Percentiles rank a stretch among this genome's conserved stretches.
Evolutionary conservation across 73 alveolate species (phyloP).

Genomic region (Halteria grandinella): DNA sequence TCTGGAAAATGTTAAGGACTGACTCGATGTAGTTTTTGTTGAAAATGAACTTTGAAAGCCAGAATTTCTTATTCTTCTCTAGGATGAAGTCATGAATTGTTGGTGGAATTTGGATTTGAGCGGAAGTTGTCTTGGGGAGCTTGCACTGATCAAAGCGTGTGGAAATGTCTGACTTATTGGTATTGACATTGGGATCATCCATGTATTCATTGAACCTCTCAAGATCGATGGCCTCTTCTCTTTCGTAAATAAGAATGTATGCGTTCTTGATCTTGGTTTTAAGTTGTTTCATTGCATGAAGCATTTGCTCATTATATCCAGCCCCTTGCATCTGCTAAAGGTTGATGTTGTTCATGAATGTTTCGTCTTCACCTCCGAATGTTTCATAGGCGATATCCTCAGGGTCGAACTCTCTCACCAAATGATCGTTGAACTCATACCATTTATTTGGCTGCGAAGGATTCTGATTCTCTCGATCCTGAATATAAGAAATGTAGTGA

Average conservation of each 20-base stretch:
- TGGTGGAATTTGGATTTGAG: slow-evolving; percentile 24
- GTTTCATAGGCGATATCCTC: slow-evolving; percentile 72
- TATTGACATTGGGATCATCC: slow-evolving; percentile 35
- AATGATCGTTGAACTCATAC: slow-evolving; percentile 84
- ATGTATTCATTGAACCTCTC: slow-evolving; percentile 51
- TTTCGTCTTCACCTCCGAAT: slow-evolving; percentile 82
- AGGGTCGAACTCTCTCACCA: slow-evolving; percentile 75
- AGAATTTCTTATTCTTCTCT: slow-evolving; percentile 80
- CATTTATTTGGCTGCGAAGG: too few species aligned
- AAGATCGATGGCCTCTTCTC: slow-evolving; percentile 71
- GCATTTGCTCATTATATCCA: slow-evolving; percentile 16
- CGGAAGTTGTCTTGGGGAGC: not conserved
- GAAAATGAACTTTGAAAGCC: slow-evolving; percentile 77
- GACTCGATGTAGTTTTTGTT: slow-evolving; percentile 72
- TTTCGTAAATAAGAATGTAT: slow-evolving; percentile 86
- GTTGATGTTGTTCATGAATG: slow-evolving; percentile 6
- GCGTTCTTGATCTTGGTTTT: slow-evolving; percentile 80
- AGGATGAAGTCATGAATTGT: slow-evolving; percentile 36
- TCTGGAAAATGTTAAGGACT: slow-evolving; percentile 51
- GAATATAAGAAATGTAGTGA: slow-evolving; percentile 90
- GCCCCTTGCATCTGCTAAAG: slow-evolving; percentile 33
- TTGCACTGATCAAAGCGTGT: slow-evolving; percentile 33
- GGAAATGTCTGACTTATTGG: slow-evolving; percentile 13
- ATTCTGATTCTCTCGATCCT: slow-evolving; percentile 44
- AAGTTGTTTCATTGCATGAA: slow-evolving; percentile 27